Conservation (phyloP, 1,284 basidiomycete genomes). For the Rugosomyces carneus region DNA sequence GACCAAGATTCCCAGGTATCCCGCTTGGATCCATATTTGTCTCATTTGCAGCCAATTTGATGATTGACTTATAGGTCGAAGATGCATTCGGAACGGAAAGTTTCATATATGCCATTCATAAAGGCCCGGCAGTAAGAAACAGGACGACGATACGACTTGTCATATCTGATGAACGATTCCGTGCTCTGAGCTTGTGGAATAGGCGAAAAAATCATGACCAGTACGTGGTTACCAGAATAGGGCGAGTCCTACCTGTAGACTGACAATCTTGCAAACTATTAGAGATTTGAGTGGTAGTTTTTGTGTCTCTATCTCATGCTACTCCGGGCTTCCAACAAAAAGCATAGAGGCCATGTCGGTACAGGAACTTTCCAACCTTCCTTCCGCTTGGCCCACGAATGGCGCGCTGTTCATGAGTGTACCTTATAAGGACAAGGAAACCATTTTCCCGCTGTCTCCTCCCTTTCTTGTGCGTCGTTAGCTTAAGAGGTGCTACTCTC, state of each 20-base stretch:
- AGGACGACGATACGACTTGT: constrained; percentile 21
- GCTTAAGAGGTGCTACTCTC: neutral
- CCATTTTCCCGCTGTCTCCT: constrained; percentile 26
- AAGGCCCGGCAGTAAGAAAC: constrained; percentile 16
- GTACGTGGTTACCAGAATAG: constrained; percentile 12
- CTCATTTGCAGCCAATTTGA: neutral
- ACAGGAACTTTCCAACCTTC: constrained; percentile 18
- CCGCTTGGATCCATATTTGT: constrained; percentile 4
- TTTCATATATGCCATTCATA: constrained; percentile 18
- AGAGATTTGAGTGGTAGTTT: constrained; percentile 23
- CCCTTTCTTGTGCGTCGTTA: constrained; percentile 28
- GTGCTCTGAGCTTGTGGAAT: constrained; percentile 22
- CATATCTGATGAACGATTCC: constrained; percentile 21
- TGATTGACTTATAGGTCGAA: neutral
- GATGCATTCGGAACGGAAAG: constrained; percentile 20
- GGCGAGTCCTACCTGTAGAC: neutral
- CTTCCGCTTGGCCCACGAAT: constrained; percentile 26
- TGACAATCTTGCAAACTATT: neutral
- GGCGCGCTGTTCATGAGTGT: constrained; percentile 26
- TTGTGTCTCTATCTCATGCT: constrained; percentile 32
- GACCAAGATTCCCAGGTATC: neutral
- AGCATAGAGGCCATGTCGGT: constrained; percentile 14
- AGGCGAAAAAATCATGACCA: constrained; percentile 14
- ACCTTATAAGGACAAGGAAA: constrained; percentile 18
- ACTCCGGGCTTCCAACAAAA: constrained; percentile 18